Percentiles rank a stretch among this genome's conserved stretches.
These are phyloP conservation scores for Aspergillus jensenii DNA, from an alignment of 2,329 filamentous ascomycete species.

Conservation along the genomic window DNA sequence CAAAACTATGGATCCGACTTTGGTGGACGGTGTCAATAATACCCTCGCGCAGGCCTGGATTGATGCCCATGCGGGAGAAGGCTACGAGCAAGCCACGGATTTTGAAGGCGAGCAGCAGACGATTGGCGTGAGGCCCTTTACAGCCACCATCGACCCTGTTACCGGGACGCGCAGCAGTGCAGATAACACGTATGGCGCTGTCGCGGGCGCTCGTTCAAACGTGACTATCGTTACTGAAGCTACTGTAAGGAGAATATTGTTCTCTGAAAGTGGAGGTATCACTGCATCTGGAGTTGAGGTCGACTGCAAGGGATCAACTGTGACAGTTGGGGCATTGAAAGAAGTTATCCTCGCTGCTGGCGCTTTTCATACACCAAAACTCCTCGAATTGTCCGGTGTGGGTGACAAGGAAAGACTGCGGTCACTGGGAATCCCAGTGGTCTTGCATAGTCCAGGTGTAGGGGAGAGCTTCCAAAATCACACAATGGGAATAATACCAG, in stretches of 20 bases:
- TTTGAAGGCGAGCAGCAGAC: background rate
- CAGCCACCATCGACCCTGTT: background rate
- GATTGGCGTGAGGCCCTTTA: background rate
- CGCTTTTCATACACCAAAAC: conserved; percentile 55
- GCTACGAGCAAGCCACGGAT: background rate
- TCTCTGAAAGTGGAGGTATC: background rate
- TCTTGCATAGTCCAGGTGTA: background rate
- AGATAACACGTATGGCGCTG: background rate
- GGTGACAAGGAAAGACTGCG: conserved; percentile 40
- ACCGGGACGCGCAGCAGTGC: background rate
- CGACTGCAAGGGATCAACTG: too few relatives aligned
- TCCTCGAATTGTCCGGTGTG: conserved; percentile 62
- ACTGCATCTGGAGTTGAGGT: background rate
- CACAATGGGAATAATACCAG: background rate
- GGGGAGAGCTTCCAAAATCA: background rate
- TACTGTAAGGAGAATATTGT: background rate
- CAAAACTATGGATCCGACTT: background rate
- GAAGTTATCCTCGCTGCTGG: conserved; percentile 64
- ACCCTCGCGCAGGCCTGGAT: background rate
- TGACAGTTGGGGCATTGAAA: conserved; percentile 33
- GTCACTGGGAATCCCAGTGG: background rate
- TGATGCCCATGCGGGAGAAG: background rate
- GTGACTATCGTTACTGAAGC: background rate
- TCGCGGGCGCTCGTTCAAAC: background rate
- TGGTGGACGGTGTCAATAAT: background rate